phyloP scores from a whole-genome alignment of 139 green algal species.

The Chlorella sp. region DNA sequence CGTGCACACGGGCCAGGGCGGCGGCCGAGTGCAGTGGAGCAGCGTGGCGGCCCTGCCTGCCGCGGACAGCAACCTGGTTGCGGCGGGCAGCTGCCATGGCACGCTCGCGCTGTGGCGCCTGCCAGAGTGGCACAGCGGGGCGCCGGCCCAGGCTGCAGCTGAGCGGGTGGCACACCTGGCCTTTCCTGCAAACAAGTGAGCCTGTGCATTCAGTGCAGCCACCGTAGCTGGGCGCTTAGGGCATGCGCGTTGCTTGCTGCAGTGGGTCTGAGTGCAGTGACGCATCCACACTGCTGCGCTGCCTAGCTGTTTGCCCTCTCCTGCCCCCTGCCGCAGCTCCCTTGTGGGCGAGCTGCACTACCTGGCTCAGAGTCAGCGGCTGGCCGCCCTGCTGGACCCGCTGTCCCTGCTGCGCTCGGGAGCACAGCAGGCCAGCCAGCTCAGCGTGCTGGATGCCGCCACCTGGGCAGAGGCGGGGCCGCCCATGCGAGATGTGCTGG shows the following conservation, averaged over 20 bases:
- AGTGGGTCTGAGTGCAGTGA: too few relatives aligned
- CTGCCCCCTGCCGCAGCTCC: slow-evolving; percentile 2
- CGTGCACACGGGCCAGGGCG: neutral
- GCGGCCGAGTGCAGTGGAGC: neutral
- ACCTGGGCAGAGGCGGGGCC: neutral
- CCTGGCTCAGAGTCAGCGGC: neutral
- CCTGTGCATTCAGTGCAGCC: neutral
- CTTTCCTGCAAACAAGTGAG: neutral
- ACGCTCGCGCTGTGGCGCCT: neutral
- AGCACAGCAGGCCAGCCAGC: slow-evolving; percentile 8
- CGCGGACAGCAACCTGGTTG: slow-evolving; percentile 7
- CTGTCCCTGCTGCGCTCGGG: neutral
- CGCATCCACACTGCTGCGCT: neutral
- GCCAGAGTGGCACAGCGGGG: neutral
- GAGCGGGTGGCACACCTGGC: neutral
- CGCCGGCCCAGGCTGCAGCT: neutral
- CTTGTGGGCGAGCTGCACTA: neutral
- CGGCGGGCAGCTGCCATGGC: slow-evolving; percentile 4
- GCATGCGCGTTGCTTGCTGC: too few relatives aligned
- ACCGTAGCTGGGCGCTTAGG: neutral
- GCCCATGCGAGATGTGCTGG: slow-evolving; percentile 8
- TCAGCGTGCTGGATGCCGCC: slow-evolving; percentile 17
- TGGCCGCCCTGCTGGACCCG: slow-evolving; percentile 5
- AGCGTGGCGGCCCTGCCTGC: neutral
- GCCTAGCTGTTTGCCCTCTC: neutral